Base-by-base conservation (phyloP, 495 filamentous ascomycete genomes). In the Aspergillus affinis region DNA sequence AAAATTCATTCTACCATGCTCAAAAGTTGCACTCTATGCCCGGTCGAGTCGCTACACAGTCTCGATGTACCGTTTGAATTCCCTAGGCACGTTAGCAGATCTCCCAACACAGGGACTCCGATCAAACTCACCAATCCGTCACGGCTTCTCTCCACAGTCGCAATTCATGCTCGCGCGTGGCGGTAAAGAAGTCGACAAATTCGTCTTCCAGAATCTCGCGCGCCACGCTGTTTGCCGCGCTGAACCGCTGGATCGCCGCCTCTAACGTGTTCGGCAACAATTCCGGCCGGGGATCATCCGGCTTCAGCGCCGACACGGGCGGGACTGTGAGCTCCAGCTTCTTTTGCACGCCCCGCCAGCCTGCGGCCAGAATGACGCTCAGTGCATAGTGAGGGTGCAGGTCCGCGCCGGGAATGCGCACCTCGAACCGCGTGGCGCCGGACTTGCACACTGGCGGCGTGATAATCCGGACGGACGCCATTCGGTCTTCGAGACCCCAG, bases 401-500 rank as follows among this genome's bases (percentile, higher is more conserved):
- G 63, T 97, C 93, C 0, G 93, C 93, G 9, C 93, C 93, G 7
- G 89, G 84, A 0, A 96, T 91, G 21, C 93, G 86, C 36, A 97
- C 77, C 76, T 97, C 93, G 65, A 97, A 93, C 1, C 93, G 79
- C 15, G 92, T 96, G 0, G 93, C 61, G 85, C 88, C 17, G 84
- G 81, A 58, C 86, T 89, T 56, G 84, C 80, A 17, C 85, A 90
- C 19, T n/a, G 93, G 92, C 12, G 93, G 93, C 1, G 88, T 83
- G 61, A 97, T 96, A 27, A 97, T 74, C 15, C 93, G 81, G 51
- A 97, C 88, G 0, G 89, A 93, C 0, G 93, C 93, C 23, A 90
- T 91, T 44, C 93, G 89, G 68, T 97, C 92, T 68, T 97, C 93
- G 2, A 96, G 72, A 0, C 93, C 93, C 93, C 93, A 97, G 17